Conservation (phyloP, 106 monocot species). For the Posidonia australis region DNA sequence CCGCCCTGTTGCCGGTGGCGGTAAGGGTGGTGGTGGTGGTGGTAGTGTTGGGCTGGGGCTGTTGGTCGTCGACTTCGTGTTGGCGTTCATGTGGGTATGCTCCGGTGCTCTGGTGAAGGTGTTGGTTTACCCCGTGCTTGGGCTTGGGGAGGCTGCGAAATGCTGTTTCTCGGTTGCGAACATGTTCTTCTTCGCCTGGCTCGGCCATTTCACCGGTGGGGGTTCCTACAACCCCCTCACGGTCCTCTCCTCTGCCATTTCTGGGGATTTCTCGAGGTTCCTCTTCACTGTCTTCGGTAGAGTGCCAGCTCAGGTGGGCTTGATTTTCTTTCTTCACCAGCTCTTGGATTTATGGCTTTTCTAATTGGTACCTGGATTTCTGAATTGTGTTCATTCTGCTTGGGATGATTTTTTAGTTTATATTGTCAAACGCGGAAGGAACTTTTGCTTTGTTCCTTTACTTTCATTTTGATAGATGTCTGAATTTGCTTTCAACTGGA, state of each 20-base stretch:
- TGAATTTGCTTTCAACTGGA: too few species aligned
- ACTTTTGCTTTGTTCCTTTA: too few species aligned
- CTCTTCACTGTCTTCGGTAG: slow-evolving; percentile 51
- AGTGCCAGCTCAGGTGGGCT: slow-evolving; percentile 76
- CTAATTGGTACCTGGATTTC: not conserved
- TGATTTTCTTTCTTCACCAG: not conserved
- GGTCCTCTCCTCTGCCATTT: slow-evolving; percentile 48
- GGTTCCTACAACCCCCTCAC: slow-evolving; percentile 80
- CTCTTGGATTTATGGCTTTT: not conserved
- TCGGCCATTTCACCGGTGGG: slow-evolving; percentile 38
- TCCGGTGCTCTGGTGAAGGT: slow-evolving; percentile 33
- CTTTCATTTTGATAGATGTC: too few species aligned
- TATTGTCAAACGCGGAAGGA: too few species aligned
- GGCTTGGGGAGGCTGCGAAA: slow-evolving; percentile 37
- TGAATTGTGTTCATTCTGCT: too few species aligned
- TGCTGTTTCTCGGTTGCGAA: slow-evolving; percentile 34
- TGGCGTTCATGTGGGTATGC: slow-evolving; percentile 53
- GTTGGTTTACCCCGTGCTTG: slow-evolving; percentile 22
- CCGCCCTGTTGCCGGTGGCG: not conserved
- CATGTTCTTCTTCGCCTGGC: slow-evolving; percentile 91
- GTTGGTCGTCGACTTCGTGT: slow-evolving; percentile 17
- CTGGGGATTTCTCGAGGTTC: slow-evolving; percentile 27
- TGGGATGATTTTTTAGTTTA: too few species aligned
- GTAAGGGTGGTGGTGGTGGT: not conserved
- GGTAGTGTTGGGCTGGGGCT: not conserved